Evolutionary conservation across 2,329 filamentous ascomycete genomes (phyloP), one percentile per base, ranked within the genome.

Genomic region (Tympanopsis confertula): DNA sequence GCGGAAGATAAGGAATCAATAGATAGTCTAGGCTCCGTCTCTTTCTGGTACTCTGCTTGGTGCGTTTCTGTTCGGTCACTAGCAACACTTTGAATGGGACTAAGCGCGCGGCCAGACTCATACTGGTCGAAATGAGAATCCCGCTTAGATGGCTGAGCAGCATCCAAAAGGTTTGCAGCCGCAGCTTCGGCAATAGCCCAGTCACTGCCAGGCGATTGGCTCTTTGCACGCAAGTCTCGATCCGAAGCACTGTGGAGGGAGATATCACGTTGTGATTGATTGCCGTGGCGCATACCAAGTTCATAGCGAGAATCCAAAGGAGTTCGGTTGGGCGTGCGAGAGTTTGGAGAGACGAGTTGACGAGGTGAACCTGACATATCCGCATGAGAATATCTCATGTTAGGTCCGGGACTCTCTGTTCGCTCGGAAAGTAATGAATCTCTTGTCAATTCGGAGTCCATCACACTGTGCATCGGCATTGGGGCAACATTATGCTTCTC

Each of bases 51-150:
- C 22, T 10, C 7, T 26, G 22, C 7, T n/a, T 26, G 22, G 10
- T 28, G 24, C 10, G 24, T 10, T 7, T 33, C 30, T 10, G 10
- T 33, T 15, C 17, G 30, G 7, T 33, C 15, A 15, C 30, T 33
- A 18, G 30, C 30, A 7, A 33, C 30, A 15, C 30, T 33, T 18
- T 33, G 30, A 18, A 33, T 33, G 15, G 30, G 30, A 33, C 30
- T 33, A 15, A 33, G 30, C 7, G 30, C 15, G 10, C 30, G 30
- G n/a, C n/a, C n/a, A n/a, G n/a, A n/a, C n/a, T n/a, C n/a, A n/a
- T n/a, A n/a, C n/a, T n/a, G n/a, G n/a, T n/a, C n/a, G n/a, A n/a
- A n/a, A n/a, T n/a, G n/a, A n/a, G n/a, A n/a, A n/a, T n/a, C n/a
- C 15, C 30, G 30, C 12, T 15, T 10, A 7, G 30, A 10, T 7